A percentile compares a stretch with the other conserved stretches of the same genome.
These are phyloP conservation scores for Apiospora koreana DNA, from an alignment of 2,329 filamentous ascomycete species.

Conservation along the genomic window DNA sequence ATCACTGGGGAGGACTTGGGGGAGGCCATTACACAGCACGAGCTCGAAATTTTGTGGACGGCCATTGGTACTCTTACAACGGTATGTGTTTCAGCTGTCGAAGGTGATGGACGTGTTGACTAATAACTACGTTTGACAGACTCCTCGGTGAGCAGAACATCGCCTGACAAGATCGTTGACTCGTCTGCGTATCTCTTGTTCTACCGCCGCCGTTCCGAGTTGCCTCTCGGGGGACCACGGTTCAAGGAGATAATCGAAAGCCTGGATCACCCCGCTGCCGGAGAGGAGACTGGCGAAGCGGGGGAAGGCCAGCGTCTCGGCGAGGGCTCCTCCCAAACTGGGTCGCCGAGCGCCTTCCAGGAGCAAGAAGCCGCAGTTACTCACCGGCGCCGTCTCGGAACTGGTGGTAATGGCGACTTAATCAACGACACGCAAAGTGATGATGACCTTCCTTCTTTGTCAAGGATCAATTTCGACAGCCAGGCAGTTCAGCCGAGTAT, in stretches of 20 bases:
- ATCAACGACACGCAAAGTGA: conserved; percentile 20
- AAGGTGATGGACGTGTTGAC: conserved; percentile 18
- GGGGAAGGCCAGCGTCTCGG: conserved; percentile 88
- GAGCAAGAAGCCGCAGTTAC: conserved; percentile 69
- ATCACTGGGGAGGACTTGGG: conserved; percentile 90
- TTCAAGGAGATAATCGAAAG: conserved; percentile 71
- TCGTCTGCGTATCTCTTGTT: conserved; percentile 88
- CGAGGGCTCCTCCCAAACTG: conserved; percentile 80
- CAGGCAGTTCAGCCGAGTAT: conserved; percentile 42
- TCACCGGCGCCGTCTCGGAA: conserved; percentile 59
- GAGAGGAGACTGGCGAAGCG: conserved; percentile 49
- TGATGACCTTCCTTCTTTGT: conserved; percentile 23
- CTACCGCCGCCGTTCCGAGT: conserved; percentile 81
- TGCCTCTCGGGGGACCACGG: conserved; percentile 75
- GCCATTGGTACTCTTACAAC: conserved; percentile 95
- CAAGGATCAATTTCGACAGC: conserved; percentile 24
- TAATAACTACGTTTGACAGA: conserved; percentile 58
- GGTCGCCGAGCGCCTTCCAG: conserved; percentile 84
- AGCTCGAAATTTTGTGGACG: conserved; percentile 88
- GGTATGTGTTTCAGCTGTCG: conserved; percentile 55
- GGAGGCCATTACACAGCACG: conserved; percentile 96
- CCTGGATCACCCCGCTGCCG: conserved; percentile 53
- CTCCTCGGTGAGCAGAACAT: conserved; percentile 66
- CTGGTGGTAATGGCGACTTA: conserved; percentile 52
- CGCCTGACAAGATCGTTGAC: conserved; percentile 67